Evolutionary conservation across 345 rosid genomes (phyloP), one percentile per base, ranked within the genome.

Genomic region (Salix arbutifolia): DNA sequence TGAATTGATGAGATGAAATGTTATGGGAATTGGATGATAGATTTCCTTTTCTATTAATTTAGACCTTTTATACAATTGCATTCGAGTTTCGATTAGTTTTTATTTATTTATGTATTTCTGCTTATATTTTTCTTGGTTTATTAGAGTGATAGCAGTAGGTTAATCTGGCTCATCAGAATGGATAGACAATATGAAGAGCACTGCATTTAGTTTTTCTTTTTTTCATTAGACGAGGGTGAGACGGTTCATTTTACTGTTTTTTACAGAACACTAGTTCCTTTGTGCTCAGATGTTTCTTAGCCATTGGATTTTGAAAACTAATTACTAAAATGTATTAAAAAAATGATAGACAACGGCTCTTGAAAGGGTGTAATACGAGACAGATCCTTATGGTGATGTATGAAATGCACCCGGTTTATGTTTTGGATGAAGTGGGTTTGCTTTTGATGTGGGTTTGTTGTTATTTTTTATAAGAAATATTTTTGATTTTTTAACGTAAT

Each of bases 21-120:
- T 69, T 21, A 40, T 58, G 31, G 9, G 6, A 58, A 13, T 60
- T 76, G 71, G 83, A 31, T 74, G 19, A 21, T 74, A 33, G 44
- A 72, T 19, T 67, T 46, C 37, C 9, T 28, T 56, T 23, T 40
- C 14, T 46, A 13, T 26, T 1, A 40, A 76, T 35, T 76, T 73
- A 53, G 60, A 30, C 66, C 60, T 16, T 53, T 44, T 42, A 17
- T 69, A 62, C 65, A 61, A 77, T 77, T 16, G 25, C 62, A 48
- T 26, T 65, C 21, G 28, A 25, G 42, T 28, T 17, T 60, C 14
- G 10, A 23, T 19, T 19, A 69, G 9, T 23, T 61, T 68, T 69
- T 38, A 8, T 16, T 17, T 13, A 30, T 2, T 31, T 3, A 1
- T 33, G 11, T 58, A 10, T n/a, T 61, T 17, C 2, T 9, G 25